phyloP scores from a whole-genome alignment of 1,139 yeast species.

The Yamadazyma diddensiae region DNA sequence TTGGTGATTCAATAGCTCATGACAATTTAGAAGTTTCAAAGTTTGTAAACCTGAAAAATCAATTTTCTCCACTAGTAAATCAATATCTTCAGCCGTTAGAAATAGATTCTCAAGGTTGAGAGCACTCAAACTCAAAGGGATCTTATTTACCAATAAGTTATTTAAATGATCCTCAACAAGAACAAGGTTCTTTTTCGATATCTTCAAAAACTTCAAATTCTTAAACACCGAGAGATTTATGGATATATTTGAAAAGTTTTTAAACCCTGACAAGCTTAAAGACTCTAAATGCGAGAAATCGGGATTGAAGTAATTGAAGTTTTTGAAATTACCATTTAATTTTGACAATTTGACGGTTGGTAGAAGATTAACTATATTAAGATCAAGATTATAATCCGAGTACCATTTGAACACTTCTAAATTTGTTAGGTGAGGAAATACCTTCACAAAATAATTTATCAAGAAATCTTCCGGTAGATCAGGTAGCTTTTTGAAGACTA shows the following conservation, averaged over 20 bases:
- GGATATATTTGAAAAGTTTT: conserved; percentile 12
- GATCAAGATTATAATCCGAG: conserved; percentile 16
- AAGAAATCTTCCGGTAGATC: conserved; percentile 27
- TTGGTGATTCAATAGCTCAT: conserved; percentile 11
- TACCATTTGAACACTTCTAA: conserved; percentile 24
- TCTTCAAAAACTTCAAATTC: conserved; percentile 16
- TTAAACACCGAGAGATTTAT: conserved; percentile 16
- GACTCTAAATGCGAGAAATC: conserved; percentile 13
- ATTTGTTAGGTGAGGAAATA: conserved; percentile 20
- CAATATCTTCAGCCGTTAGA: conserved; percentile 15
- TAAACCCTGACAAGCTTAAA: conserved; percentile 20
- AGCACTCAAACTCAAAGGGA: conserved; percentile 11
- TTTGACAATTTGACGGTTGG: conserved; percentile 14
- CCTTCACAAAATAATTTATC: conserved; percentile 13
- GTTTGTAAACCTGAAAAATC: conserved; percentile 15
- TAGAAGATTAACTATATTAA: conserved; percentile 13
- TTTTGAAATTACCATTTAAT: conserved; percentile 21
- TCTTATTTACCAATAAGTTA: conserved; percentile 12
- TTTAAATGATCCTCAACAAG: conserved; percentile 15
- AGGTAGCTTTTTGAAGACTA: conserved; percentile 21
- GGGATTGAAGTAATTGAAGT: conserved; percentile 12
- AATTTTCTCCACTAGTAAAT: conserved; percentile 12
- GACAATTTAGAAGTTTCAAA: conserved; percentile 20
- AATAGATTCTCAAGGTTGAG: conserved; percentile 18
- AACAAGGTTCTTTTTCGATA: conserved; percentile 16